Base-by-base conservation (phyloP, 805 yeast genomes). In the Brettanomyces anomalus region DNA sequence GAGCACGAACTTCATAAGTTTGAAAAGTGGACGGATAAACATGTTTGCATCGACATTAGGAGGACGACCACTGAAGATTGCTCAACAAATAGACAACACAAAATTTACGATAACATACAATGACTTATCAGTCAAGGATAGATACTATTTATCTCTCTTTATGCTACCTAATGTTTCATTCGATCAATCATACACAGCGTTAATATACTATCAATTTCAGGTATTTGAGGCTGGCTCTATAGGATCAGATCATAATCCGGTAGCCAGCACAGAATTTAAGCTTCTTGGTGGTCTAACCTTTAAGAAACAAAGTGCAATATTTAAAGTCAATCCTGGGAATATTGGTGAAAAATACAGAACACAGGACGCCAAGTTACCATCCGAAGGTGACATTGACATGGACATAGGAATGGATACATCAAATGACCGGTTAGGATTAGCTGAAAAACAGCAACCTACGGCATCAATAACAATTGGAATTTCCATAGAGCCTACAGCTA, bases 231-330 rank as follows among this genome's bases (percentile, higher is more conserved):
- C 61, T 49, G 47, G 58, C 47, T 47, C 47, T 61, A 11, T 48
- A 1, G 26, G 58, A 15, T 15, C 19, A 18, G 32, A 10, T 17
- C 10, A 8, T 19, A 19, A 18, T 13, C 48, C 43, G n/a, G 15
- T 40, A 26, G 37, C 44, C 5, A 30, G 48, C 2, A 19, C 72
- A 59, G 64, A 81, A 26, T 85, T 82, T 61, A 74, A 74, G 49
- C 66, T 85, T 13, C 68, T 82, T 43, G 90, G 90, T 3, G 79
- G 79, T 11, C 55, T 83, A 21, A 72, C 74, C 37, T 63, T 70
- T 0, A 65, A 62, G 32, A 93, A 90, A 58, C 97, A 94, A 32
- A 85, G 95, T 45, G 96, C 97, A 0, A 93, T 93, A 3, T 93
- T 85, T 68, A 83, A 81, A 55, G 74, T 90, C 45, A 85, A 80